Evolutionary conservation across 805 yeast genomes (phyloP), one percentile per base, ranked within the genome.

Genomic region (Brettanomyces nanus): DNA sequence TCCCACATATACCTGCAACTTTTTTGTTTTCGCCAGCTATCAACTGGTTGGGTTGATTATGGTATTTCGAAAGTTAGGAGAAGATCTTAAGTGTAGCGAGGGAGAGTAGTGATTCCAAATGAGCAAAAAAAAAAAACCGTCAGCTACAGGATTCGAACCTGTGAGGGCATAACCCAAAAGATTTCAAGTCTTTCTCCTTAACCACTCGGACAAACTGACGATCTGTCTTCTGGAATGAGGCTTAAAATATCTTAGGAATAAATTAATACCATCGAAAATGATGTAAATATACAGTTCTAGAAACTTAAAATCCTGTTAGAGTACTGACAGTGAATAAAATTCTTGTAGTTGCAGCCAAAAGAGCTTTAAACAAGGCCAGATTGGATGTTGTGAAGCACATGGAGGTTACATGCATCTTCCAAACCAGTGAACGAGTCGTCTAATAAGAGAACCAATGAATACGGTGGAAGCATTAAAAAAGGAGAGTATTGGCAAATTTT

Each of bases 251-350:
- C 17, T 28, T 28, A 23, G 27, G 27, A 23, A 13, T 23, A 10
- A 23, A 23, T 13, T 13, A 9, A 23, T 10, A 23, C 9, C 27
- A 23, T 23, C 13, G 27, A 23, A 23, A 23, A n/a, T n/a, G n/a
- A n/a, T n/a, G n/a, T n/a, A n/a, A n/a, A n/a, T n/a, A n/a, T n/a
- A n/a, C n/a, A n/a, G n/a, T n/a, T n/a, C n/a, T n/a, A n/a, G n/a
- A n/a, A n/a, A n/a, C 55, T 6, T 56, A 51, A n/a, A 59, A 71
- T 45, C 75, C 68, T 48, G 66, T 74, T 48, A 63, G 75, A 53
- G 61, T 68, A 37, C 58, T 70, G 47, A 53, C 68, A 11, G 51
- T 56, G 7, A 55, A 47, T 15, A 70, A 68, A 37, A 53, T 75
- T 45, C 56, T 67, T 35, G 69, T 61, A 10, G 45, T 45, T 3